These are phyloP conservation scores for Hypoxylon lienhwacheense DNA, from an alignment of 495 filamentous ascomycete genomes.

Conservation along the genomic window DNA sequence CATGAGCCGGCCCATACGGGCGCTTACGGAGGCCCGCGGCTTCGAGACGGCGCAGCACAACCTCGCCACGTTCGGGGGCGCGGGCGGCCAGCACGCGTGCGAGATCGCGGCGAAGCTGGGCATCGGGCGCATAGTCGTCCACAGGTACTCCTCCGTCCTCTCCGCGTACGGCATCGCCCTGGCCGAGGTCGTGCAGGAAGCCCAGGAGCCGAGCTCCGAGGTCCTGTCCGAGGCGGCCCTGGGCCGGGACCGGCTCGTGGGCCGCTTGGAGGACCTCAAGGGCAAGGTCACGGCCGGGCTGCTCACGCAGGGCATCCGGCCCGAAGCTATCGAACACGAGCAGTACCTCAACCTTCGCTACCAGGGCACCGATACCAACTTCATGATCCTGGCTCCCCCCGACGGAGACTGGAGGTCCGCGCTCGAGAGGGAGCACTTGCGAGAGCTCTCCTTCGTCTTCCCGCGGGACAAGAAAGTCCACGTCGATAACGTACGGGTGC, in stretches of 20 bases:
- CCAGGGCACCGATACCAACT: slow-evolving; percentile 81
- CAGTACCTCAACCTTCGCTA: slow-evolving; percentile 90
- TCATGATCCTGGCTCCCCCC: slow-evolving; percentile 72
- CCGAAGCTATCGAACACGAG: slow-evolving; percentile 64
- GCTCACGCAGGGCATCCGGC: slow-evolving; percentile 71
- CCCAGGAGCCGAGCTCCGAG: slow-evolving; percentile 82
- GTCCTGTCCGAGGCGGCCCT: slow-evolving; percentile 57
- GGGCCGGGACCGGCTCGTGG: slow-evolving; percentile 70
- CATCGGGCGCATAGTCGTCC: slow-evolving; percentile 83
- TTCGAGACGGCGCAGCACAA: slow-evolving; percentile 89
- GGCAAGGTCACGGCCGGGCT: slow-evolving; percentile 60
- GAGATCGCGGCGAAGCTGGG: slow-evolving; percentile 89
- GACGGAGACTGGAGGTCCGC: slow-evolving; percentile 69
- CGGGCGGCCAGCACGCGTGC: slow-evolving; percentile 95
- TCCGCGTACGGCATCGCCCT: slow-evolving; percentile 97
- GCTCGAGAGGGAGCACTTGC: slow-evolving; percentile 67
- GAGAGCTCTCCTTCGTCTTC: slow-evolving; percentile 68
- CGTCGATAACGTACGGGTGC: slow-evolving; percentile 85
- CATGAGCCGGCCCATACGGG: slow-evolving; percentile 92
- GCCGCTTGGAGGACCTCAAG: slow-evolving; percentile 65
- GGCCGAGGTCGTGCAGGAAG: slow-evolving; percentile 91
- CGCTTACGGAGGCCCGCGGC: slow-evolving; percentile 89
- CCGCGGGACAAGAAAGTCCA: slow-evolving; percentile 46
- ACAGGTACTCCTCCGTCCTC: slow-evolving; percentile 89
- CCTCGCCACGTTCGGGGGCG: slow-evolving; percentile 90